A percentile compares a stretch with the other conserved stretches of the same genome.
Conservation (phyloP, 2,329 filamentous ascomycete species). For the Fonsecaea pedrosoi region DNA sequence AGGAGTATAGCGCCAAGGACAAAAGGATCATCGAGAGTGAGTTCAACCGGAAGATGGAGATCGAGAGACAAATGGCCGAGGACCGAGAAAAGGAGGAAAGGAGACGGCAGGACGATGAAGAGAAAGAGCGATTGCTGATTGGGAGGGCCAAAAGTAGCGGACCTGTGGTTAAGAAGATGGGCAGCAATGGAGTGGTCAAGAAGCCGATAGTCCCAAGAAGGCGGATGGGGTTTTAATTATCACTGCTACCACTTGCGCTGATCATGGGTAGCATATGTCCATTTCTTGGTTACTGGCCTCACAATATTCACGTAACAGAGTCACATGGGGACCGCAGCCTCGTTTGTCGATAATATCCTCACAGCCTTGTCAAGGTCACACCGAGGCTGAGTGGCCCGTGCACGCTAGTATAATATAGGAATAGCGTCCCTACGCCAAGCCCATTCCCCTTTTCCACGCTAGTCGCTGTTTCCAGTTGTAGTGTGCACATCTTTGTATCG, state of each 20-base stretch:
- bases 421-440: conserved; percentile 14
- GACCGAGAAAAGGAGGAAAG: conserved; percentile 83
- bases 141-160: conserved; percentile 32
- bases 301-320: neutral
- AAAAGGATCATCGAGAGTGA: conserved; percentile 88
- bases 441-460: conserved; percentile 9
- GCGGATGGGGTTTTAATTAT: conserved; percentile 37
- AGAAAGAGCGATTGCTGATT: conserved; percentile 43
- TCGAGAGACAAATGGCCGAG: conserved; percentile 88
- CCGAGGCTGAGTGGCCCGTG: neutral
- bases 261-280: neutral
- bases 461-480: conserved; percentile 7
- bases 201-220: conserved; percentile 38
- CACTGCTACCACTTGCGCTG: neutral
- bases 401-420: conserved; percentile 15
- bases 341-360: neutral
- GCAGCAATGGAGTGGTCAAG: conserved; percentile 41
- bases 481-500: neutral
- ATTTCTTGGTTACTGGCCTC: neutral
- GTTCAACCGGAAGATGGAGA: conserved; percentile 91
- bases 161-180: conserved; percentile 40
- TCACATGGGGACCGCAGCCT: neutral
- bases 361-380: neutral
- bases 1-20: conserved; percentile 87
- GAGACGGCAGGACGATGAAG: conserved; percentile 51